phyloP scores from a whole-genome alignment of 1,139 yeast genomes.

The Yamadazyma jaroonii region DNA sequence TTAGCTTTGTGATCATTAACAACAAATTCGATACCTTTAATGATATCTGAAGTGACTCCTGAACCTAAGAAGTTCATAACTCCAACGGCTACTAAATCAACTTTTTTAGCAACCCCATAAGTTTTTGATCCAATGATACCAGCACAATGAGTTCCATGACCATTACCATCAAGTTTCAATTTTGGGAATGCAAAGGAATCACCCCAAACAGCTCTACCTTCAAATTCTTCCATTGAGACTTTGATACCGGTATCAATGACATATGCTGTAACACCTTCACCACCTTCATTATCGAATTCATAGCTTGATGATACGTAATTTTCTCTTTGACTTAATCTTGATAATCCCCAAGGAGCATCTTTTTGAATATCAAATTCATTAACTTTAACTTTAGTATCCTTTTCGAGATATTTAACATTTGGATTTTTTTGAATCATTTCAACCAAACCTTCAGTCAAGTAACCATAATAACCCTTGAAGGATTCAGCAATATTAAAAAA shows the following conservation, averaged over 20 bases:
- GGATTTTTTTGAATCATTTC: conserved; percentile 71
- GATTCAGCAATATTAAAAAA: conserved; percentile 56
- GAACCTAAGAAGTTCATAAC: conserved; percentile 76
- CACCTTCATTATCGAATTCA: conserved; percentile 78
- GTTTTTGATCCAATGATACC: conserved; percentile 75
- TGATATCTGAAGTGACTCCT: conserved; percentile 78
- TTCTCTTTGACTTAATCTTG: conserved; percentile 89
- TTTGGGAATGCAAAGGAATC: conserved; percentile 84
- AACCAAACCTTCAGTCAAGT: conserved; percentile 67
- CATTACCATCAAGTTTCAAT: conserved; percentile 83
- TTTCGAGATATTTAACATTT: conserved; percentile 74
- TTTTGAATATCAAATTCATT: conserved; percentile 63
- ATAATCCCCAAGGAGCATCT: conserved; percentile 96
- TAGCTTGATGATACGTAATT: conserved; percentile 75
- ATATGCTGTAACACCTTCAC: conserved; percentile 89
- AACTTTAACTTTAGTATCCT: conserved; percentile 73
- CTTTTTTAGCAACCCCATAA: conserved; percentile 80
- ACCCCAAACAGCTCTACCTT: conserved; percentile 94
- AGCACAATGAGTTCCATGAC: conserved; percentile 92
- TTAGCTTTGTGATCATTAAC: conserved; percentile 62
- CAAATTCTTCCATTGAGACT: conserved; percentile 76
- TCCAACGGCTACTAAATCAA: conserved; percentile 72
- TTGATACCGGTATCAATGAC: conserved; percentile 93
- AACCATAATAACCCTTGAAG: conserved; percentile 70
- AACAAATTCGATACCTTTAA: conserved; percentile 78